These are phyloP conservation scores for Keithomyces neogunnii DNA, from an alignment of 2,329 filamentous ascomycete genomes.

Conservation along the genomic window DNA sequence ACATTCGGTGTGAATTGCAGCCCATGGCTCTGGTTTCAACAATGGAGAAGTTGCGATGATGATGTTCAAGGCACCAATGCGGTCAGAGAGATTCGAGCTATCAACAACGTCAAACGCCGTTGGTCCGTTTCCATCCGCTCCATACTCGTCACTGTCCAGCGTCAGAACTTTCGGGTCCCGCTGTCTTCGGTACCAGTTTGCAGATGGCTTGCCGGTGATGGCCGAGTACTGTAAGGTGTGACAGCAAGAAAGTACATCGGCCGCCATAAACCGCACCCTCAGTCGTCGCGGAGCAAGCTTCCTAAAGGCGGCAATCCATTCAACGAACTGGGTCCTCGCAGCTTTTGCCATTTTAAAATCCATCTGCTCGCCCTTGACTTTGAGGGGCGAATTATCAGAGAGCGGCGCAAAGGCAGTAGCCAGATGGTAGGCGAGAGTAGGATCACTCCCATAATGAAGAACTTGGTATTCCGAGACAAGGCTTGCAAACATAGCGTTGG, in stretches of 20 bases:
- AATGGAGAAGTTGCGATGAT: conserved; percentile 37
- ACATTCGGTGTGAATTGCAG: conserved; percentile 41
- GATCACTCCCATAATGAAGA: conserved; percentile 41
- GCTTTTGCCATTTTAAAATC: conserved; percentile 20
- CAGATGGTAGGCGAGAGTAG: conserved; percentile 49
- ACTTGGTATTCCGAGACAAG: conserved; percentile 23
- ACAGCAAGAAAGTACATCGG: conserved; percentile 43
- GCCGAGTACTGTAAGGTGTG: conserved; percentile 38
- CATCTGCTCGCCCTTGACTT: conserved; percentile 9
- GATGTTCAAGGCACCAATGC: conserved; percentile 28
- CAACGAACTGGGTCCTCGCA: conserved; percentile 35
- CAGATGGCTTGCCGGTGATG: conserved; percentile 19
- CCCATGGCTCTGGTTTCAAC: conserved; percentile 31
- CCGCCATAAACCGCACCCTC: conserved; percentile 35
- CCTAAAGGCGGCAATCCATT: conserved; percentile 31
- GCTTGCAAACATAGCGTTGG: conserved; percentile 38
- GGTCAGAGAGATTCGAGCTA: conserved; percentile 35
- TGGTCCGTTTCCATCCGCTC: conserved; percentile 23
- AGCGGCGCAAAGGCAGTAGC: conserved; percentile 35
- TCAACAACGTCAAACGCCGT: conserved; percentile 47
- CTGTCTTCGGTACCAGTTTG: conserved; percentile 33
- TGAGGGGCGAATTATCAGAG: conserved; percentile 29
- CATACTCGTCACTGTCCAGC: conserved; percentile 35
- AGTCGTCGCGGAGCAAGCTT: conserved; percentile 24
- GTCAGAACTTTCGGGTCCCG: conserved; percentile 29